Percentiles rank a stretch among this genome's conserved stretches.
phyloP scores from a whole-genome alignment of 1,284 basidiomycete genomes.

The Cutaneotrichosporon daszewskae region DNA sequence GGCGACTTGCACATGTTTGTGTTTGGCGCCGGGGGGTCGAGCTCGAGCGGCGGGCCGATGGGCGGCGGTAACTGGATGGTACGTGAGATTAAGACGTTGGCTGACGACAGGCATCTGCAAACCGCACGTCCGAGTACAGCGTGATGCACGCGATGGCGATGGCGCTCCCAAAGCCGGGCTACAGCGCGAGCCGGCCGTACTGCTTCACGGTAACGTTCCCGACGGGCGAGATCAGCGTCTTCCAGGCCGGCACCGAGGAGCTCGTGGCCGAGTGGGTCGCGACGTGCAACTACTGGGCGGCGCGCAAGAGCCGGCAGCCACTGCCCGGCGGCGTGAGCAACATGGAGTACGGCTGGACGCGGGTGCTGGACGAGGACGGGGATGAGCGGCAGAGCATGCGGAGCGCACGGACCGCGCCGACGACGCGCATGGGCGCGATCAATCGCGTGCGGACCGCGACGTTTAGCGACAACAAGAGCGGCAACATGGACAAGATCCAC shows the following conservation, averaged over 20 bases:
- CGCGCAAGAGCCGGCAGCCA: slow-evolving; percentile 85
- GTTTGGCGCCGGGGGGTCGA: slow-evolving; percentile 59
- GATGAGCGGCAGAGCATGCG: slow-evolving; percentile 21
- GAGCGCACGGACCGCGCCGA: no score
- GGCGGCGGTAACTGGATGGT: slow-evolving; percentile 97
- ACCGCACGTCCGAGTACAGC: slow-evolving; percentile 68
- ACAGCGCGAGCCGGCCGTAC: slow-evolving; percentile 79
- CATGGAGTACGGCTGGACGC: slow-evolving; percentile 98
- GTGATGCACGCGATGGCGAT: slow-evolving; percentile 86
- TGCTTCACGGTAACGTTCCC: slow-evolving; percentile 93
- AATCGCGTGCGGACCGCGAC: slow-evolving; percentile 48
- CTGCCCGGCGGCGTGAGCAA: slow-evolving; percentile 92
- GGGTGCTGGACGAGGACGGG: slow-evolving; percentile 32
- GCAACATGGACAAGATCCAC: slow-evolving; percentile 58
- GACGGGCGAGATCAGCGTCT: slow-evolving; percentile 85
- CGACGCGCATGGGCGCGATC: slow-evolving; percentile 9
- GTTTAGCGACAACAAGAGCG: no score
- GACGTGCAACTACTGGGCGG: slow-evolving; percentile 99
- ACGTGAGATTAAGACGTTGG: slow-evolving; percentile 39
- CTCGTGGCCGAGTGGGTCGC: slow-evolving; percentile 96
- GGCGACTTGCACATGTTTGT: slow-evolving; percentile 93
- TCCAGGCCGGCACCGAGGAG: slow-evolving; percentile 96
- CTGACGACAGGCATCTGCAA: slow-evolving; percentile 54
- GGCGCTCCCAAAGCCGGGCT: slow-evolving; percentile 79
- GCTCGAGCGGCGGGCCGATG: slow-evolving; percentile 53